Conservation (phyloP, 306 rosid genomes). For the Coriaria nepalensis region DNA sequence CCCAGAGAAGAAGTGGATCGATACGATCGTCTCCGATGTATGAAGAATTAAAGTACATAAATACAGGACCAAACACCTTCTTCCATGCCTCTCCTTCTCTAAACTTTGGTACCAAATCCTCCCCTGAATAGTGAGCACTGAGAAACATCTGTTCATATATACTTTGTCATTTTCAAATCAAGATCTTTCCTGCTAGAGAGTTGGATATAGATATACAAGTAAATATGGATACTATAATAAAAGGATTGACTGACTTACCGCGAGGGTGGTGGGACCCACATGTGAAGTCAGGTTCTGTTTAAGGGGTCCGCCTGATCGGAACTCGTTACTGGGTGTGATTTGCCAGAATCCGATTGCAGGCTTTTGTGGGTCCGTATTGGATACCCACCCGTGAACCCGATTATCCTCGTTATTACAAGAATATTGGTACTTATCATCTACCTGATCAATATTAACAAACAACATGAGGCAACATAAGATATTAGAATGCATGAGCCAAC, state of each 20-base stretch:
- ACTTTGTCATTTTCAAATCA: too few species aligned
- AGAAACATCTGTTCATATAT: slow-evolving; percentile 41
- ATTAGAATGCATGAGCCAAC: too few species aligned
- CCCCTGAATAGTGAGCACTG: slow-evolving; percentile 39
- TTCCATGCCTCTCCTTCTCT: slow-evolving; percentile 31
- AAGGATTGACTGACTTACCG: slow-evolving; percentile 35
- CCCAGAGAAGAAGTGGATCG: slow-evolving; percentile 28
- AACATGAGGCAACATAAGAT: too few species aligned
- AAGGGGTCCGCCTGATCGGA: slow-evolving; percentile 64
- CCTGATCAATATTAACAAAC: too few species aligned
- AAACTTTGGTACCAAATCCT: slow-evolving; percentile 32
- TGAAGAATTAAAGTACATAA: slow-evolving; percentile 24
- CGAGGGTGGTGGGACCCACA: slow-evolving; percentile 81
- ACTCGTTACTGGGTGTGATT: slow-evolving; percentile 33
- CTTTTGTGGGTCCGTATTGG: slow-evolving; percentile 12
- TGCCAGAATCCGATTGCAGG: slow-evolving; percentile 27
- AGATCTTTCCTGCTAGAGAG: too few species aligned
- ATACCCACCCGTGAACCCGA: slow-evolving; percentile 33
- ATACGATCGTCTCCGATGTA: slow-evolving; percentile 17
- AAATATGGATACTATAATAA: too few species aligned
- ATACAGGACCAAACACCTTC: slow-evolving; percentile 41
- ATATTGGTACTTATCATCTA: slow-evolving; percentile 38
- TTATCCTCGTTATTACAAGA: slow-evolving; percentile 32
- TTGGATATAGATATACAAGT: too few species aligned
- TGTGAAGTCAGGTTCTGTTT: slow-evolving; percentile 93